Percentiles rank a stretch among this genome's conserved stretches.
Conservation (phyloP, 1,139 yeast species). For the Hyphopichia fennica region DNA sequence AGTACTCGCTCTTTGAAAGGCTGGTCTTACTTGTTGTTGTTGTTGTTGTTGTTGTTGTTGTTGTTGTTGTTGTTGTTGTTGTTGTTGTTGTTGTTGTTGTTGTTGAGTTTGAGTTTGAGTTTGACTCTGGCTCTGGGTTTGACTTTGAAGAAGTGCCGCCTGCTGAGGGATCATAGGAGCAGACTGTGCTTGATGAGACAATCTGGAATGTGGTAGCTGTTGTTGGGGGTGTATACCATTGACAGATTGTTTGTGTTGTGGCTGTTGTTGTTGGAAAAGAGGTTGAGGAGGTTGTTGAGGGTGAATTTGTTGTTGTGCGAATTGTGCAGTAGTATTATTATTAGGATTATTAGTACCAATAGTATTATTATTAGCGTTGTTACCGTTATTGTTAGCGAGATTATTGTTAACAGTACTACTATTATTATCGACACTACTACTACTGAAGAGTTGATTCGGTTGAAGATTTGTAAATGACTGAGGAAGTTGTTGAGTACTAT, state of each 20-base stretch:
- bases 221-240: background rate
- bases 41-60: background rate
- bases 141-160: background rate
- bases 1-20: conserved; percentile 2
- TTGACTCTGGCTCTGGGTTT: too few relatives aligned
- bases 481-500: too few relatives aligned
- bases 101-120: conserved; percentile 5
- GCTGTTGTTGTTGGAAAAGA: background rate
- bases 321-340: background rate
- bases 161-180: background rate
- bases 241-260: background rate
- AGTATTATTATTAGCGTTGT: background rate
- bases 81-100: background rate
- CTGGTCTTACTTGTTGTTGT: conserved; percentile 3
- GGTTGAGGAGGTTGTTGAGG: background rate
- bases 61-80: conserved; percentile 3
- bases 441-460: too few relatives aligned
- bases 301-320: background rate
- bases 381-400: background rate
- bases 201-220: background rate
- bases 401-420: background rate
- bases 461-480: background rate
- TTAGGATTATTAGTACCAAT: background rate
- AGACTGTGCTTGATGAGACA: background rate
- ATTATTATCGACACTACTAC: background rate